These are phyloP conservation scores for Annulohypoxylon stygium DNA, from an alignment of 495 filamentous ascomycete species.

Conservation along the genomic window DNA sequence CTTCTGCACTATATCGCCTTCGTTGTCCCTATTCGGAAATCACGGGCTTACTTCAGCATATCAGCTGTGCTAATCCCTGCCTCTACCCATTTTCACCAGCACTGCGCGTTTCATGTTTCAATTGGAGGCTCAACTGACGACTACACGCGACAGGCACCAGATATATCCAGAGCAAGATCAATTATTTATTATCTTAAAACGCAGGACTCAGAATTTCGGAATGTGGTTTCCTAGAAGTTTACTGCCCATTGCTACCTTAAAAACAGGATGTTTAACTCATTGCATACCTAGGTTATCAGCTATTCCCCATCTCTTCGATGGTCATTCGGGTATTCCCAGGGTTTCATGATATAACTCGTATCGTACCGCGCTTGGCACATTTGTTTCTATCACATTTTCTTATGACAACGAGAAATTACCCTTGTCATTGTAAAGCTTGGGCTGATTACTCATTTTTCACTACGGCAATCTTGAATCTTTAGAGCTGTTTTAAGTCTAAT, in stretches of 20 bases:
- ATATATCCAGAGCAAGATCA: background rate
- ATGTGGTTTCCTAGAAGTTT: background rate
- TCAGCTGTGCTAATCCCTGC: constrained; percentile 29
- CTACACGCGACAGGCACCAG: constrained; percentile 7
- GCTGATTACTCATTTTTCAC: constrained; percentile 2
- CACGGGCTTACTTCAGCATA: constrained; percentile 23
- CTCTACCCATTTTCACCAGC: constrained; percentile 8
- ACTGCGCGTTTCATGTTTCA: constrained; percentile 27
- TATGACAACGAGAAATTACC: background rate
- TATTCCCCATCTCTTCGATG: background rate
- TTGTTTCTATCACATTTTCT: background rate
- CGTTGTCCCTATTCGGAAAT: constrained; percentile 33
- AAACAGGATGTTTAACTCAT: background rate
- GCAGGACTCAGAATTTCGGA: background rate
- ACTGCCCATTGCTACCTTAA: background rate
- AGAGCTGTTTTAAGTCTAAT: background rate
- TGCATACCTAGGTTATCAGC: background rate
- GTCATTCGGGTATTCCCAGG: background rate
- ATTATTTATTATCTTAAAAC: constrained; percentile 6
- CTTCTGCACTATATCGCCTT: constrained; percentile 19
- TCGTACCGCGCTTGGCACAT: background rate
- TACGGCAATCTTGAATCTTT: background rate
- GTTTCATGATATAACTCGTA: constrained; percentile 3
- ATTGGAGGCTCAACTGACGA: constrained; percentile 23
- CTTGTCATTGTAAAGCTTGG: background rate